phyloP scores from a whole-genome alignment of 768 basidiomycete genomes.

The Suillus americanus region DNA sequence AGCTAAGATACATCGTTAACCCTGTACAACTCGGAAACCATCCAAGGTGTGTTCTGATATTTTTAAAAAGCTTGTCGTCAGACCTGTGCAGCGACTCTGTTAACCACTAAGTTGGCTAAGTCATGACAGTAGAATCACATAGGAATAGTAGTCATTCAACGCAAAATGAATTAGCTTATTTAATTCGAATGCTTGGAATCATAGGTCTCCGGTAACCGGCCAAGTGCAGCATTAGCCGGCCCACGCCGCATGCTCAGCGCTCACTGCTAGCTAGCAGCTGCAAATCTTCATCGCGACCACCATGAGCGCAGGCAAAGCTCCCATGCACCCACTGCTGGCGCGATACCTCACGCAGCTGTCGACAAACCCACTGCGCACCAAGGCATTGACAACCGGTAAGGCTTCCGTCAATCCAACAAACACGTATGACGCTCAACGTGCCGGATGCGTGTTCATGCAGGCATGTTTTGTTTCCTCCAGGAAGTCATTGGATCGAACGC shows the following conservation, averaged over 20 bases:
- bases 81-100: too few species aligned
- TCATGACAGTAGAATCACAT: too few species aligned
- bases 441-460: constrained; percentile 26
- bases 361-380: constrained; percentile 73
- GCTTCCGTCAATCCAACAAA: constrained; percentile 11
- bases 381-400: constrained; percentile 72
- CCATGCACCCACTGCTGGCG: constrained; percentile 52
- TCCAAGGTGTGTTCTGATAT: too few species aligned
- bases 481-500: constrained; percentile 78
- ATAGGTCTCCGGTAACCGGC: background rate
- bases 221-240: background rate
- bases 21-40: too few species aligned
- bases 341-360: constrained; percentile 71
- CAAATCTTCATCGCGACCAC: constrained; percentile 15
- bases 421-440: constrained; percentile 3
- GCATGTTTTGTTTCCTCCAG: constrained; percentile 64
- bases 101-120: too few species aligned
- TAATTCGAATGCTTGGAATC: too few species aligned
- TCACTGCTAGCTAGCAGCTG: constrained; percentile 22
- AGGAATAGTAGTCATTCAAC: too few species aligned
- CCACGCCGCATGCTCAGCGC: background rate
- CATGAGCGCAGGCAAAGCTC: constrained; percentile 40
- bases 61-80: too few species aligned
- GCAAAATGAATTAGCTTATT: too few species aligned
- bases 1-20: too few species aligned